Conservation (phyloP, 2,329 filamentous ascomycete species). For the Eurotiales sp. region DNA sequence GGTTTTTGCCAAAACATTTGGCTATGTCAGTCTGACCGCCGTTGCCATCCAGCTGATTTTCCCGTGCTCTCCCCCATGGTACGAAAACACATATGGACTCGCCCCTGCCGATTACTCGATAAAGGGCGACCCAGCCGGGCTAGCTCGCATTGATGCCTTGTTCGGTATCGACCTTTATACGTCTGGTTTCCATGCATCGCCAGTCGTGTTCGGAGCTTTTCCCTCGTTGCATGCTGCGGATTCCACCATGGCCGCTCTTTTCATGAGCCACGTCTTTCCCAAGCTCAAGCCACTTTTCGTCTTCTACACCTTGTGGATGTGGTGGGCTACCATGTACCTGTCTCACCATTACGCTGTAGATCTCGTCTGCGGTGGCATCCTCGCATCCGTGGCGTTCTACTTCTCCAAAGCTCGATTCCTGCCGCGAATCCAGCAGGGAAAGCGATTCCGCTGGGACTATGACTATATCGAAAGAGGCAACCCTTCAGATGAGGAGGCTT, state of each 20-base stretch:
- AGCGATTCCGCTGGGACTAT: constrained; percentile 90
- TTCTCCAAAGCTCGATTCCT: constrained; percentile 75
- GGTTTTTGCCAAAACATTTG: constrained; percentile 80
- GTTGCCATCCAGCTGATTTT: constrained; percentile 86
- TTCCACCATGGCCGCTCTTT: constrained; percentile 83
- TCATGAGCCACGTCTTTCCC: constrained; percentile 91
- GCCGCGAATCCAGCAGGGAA: constrained; percentile 76
- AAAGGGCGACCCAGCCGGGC: constrained; percentile 79
- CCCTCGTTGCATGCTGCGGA: constrained; percentile 88
- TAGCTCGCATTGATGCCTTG: constrained; percentile 84
- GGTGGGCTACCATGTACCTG: constrained; percentile 98
- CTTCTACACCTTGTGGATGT: constrained; percentile 85
- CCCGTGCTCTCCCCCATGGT: constrained; percentile 95
- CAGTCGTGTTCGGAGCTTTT: constrained; percentile 91
- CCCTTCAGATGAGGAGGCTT: constrained; percentile 47
- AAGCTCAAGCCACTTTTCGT: constrained; percentile 75
- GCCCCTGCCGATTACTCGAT: constrained; percentile 92
- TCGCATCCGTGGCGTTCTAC: constrained; percentile 77
- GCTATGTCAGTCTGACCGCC: constrained; percentile 85
- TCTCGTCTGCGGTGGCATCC: constrained; percentile 76
- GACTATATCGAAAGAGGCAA: constrained; percentile 88
- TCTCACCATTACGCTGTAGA: constrained; percentile 97
- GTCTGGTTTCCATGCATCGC: constrained; percentile 83
- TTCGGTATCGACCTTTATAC: constrained; percentile 91
- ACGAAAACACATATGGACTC: constrained; percentile 87